Evolutionary conservation across 345 rosid genomes (phyloP).

Genomic region (Firmiana major): DNA sequence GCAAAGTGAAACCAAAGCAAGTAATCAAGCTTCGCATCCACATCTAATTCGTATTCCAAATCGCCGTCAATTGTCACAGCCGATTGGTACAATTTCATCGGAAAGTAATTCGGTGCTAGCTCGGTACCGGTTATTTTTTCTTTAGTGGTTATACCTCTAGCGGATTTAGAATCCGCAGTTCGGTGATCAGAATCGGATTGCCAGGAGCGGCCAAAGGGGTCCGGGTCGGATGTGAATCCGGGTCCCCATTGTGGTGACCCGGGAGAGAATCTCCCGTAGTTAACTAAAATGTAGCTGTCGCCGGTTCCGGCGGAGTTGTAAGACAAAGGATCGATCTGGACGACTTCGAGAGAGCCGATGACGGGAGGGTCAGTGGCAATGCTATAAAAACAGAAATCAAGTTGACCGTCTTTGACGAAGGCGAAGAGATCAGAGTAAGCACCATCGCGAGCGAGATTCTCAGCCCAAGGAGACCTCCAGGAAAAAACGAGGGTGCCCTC

Average conservation of each 20-base stretch:
- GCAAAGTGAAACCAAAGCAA: slow-evolving; percentile 93
- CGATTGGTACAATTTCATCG: slow-evolving; percentile 86
- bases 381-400: slow-evolving; percentile 85
- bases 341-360: slow-evolving; percentile 72
- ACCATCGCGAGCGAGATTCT: slow-evolving; percentile 58
- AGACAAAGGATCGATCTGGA: slow-evolving; percentile 67
- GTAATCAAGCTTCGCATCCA: slow-evolving; percentile 91
- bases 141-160: slow-evolving; percentile 38
- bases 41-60: slow-evolving; percentile 58
- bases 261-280: slow-evolving; percentile 77
- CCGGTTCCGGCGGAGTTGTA: slow-evolving; percentile 55
- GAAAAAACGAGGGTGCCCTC: slow-evolving; percentile 90
- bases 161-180: slow-evolving; percentile 23
- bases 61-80: slow-evolving; percentile 52
- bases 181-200: slow-evolving; percentile 59
- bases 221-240: slow-evolving; percentile 81
- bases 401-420: slow-evolving; percentile 69
- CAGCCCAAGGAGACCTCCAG: slow-evolving; percentile 89
- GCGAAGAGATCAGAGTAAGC: slow-evolving; percentile 94
- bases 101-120: slow-evolving; percentile 80
- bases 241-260: slow-evolving; percentile 89
- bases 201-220: slow-evolving; percentile 84
- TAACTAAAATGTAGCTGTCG: slow-evolving; percentile 49
- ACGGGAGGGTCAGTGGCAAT: slow-evolving; percentile 94
- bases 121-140: slow-evolving; percentile 43